These are phyloP conservation scores for Solanum arcanum DNA, from an alignment of 257 asterid species.

Conservation along the genomic window DNA sequence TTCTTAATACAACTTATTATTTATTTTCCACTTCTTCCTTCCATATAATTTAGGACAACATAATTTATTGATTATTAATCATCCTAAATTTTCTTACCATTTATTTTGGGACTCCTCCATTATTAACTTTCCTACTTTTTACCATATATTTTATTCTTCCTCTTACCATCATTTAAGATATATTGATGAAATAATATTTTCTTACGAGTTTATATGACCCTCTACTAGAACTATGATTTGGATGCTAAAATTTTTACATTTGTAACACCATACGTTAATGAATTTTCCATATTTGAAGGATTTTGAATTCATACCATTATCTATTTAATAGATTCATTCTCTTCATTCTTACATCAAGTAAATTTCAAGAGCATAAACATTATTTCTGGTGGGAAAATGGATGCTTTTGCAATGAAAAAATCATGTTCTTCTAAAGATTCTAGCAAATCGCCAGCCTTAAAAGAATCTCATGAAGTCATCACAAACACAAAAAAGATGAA, in stretches of 20 bases:
- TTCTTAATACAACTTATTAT: not conserved
- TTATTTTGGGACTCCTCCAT: too few relatives aligned
- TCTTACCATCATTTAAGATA: not conserved
- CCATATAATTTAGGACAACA: not conserved
- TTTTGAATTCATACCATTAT: not conserved
- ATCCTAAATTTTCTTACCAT: too few relatives aligned
- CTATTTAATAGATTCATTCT: not conserved
- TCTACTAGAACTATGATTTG: not conserved
- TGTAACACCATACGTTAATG: not conserved
- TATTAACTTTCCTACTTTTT: too few relatives aligned
- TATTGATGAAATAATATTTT: not conserved
- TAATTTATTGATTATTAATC: too few relatives aligned
- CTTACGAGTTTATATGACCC: not conserved
- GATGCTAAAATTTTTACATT: not conserved
- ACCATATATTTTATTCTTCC: not conserved
- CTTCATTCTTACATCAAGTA: not conserved
- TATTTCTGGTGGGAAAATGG: not conserved
- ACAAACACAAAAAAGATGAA: not conserved
- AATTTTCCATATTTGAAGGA: not conserved
- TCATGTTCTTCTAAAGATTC: slow-evolving; percentile 33
- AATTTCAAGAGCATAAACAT: not conserved
- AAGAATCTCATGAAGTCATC: slow-evolving; percentile 4
- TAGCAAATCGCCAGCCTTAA: slow-evolving; percentile 18
- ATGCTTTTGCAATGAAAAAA: not conserved
- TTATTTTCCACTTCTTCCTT: not conserved